Percentiles rank a stretch among this genome's conserved stretches.
Conservation (phyloP, 768 basidiomycete genomes). For the Phlebiopsis gigantea region DNA sequence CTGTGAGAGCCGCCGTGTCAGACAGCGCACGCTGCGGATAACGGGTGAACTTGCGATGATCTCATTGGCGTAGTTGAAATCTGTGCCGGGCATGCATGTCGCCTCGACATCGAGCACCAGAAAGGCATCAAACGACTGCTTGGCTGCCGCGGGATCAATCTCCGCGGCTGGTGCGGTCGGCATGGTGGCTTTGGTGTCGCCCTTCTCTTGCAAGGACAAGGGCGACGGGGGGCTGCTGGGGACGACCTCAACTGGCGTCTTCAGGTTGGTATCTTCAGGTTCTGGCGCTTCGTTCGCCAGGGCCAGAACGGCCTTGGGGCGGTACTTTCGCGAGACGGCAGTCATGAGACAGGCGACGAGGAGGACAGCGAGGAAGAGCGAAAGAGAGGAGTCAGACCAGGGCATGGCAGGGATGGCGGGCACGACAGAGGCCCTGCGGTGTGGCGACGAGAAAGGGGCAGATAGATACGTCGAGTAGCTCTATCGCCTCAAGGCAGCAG, state of each 20-base stretch:
- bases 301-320: not conserved
- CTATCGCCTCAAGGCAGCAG: constrained; percentile 15
- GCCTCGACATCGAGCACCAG: constrained; percentile 89
- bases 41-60: constrained; percentile 72
- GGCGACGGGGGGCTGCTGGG: not conserved
- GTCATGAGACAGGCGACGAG: not conserved
- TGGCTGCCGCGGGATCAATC: constrained; percentile 18
- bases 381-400: not conserved
- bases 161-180: not conserved
- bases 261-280: not conserved
- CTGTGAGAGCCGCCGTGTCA: constrained; percentile 34
- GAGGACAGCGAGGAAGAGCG: not conserved
- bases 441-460: not conserved
- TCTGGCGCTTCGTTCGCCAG: not conserved
- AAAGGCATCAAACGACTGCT: constrained; percentile 67
- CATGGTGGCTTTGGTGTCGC: not conserved
- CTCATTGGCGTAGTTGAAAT: constrained; percentile 88
- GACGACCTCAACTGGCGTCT: not conserved
- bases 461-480: not conserved
- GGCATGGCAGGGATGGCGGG: not conserved
- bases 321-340: not conserved
- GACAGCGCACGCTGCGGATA: not conserved
- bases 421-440: not conserved
- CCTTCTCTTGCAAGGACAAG: not conserved
- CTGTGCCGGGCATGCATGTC: constrained; percentile 64